phyloP scores from a whole-genome alignment of 2,329 filamentous ascomycete genomes.

The Coniella vitis region DNA sequence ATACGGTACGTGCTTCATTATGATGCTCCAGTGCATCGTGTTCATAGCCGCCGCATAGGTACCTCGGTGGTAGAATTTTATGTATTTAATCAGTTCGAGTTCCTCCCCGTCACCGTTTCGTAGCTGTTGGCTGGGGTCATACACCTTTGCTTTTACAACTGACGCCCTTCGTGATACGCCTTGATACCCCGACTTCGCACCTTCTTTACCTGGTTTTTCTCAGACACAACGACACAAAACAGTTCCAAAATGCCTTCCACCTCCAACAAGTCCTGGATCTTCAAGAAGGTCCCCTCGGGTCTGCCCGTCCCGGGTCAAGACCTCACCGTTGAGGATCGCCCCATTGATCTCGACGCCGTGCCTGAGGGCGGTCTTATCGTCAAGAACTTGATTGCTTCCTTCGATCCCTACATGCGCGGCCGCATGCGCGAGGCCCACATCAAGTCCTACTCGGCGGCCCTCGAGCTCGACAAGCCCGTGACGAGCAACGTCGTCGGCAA shows the following conservation, averaged over 20 bases:
- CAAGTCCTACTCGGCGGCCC: constrained; percentile 64
- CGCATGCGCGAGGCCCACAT: constrained; percentile 60
- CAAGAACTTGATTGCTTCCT: constrained; percentile 67
- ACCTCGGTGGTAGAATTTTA: too few species aligned
- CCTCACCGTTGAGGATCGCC: constrained; percentile 57
- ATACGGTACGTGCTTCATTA: too few species aligned
- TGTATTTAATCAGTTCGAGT: not conserved
- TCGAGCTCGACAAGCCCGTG: constrained; percentile 56
- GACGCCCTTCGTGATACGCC: too few species aligned
- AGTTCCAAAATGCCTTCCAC: constrained; percentile 30
- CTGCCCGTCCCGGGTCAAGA: constrained; percentile 65
- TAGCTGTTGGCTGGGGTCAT: too few species aligned
- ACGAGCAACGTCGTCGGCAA: constrained; percentile 57
- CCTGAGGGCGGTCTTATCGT: constrained; percentile 60
- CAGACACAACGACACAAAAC: constrained; percentile 57
- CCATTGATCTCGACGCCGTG: constrained; percentile 59
- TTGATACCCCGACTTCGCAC: not conserved
- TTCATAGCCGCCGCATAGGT: too few species aligned
- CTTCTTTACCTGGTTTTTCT: constrained; percentile 40
- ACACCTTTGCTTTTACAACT: too few species aligned
- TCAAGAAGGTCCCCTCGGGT: constrained; percentile 60
- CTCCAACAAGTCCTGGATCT: constrained; percentile 67
- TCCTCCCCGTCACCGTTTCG: not conserved
- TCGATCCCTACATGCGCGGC: constrained; percentile 80
- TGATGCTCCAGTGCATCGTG: too few species aligned